Percentiles rank a stretch among this genome's conserved stretches.
Conservation (phyloP, 345 rosid genomes). For the Bruguiera gymnorhiza region DNA sequence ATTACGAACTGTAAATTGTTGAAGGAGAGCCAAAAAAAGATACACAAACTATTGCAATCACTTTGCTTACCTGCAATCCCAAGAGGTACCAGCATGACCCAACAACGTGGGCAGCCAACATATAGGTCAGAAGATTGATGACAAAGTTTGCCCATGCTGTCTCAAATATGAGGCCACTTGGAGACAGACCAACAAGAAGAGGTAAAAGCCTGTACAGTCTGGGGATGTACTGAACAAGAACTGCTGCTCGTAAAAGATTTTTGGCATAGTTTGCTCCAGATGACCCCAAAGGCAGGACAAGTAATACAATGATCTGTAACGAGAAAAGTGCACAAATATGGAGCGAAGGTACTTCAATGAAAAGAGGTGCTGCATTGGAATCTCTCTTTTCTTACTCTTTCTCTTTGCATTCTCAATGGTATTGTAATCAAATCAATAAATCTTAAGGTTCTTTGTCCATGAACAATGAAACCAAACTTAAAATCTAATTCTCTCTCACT, state of each 20-base stretch:
- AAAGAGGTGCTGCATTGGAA: too few relatives aligned
- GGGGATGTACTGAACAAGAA: conserved; percentile 74
- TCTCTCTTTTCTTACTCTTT: too few relatives aligned
- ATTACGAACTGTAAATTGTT: neutral
- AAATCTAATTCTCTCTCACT: too few relatives aligned
- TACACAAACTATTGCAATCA: neutral
- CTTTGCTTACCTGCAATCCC: conserved; percentile 62
- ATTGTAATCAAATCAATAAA: too few relatives aligned
- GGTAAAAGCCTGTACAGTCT: conserved; percentile 70
- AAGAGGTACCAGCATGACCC: conserved; percentile 91
- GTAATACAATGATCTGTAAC: conserved; percentile 54
- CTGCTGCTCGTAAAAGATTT: conserved; percentile 50
- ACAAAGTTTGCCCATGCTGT: conserved; percentile 84
- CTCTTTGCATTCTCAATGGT: too few relatives aligned
- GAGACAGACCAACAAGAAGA: conserved; percentile 70
- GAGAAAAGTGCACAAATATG: neutral
- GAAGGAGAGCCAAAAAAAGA: conserved; percentile 4
- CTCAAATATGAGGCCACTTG: conserved; percentile 74
- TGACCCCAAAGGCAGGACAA: conserved; percentile 43
- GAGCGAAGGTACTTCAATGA: too few relatives aligned
- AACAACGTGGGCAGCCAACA: conserved; percentile 70
- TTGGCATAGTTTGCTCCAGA: conserved; percentile 67
- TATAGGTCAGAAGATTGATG: conserved; percentile 70
- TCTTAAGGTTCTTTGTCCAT: too few relatives aligned
- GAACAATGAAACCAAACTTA: too few relatives aligned